These are phyloP conservation scores for Heteromeles arbutifolia DNA, from an alignment of 306 rosid genomes.

Conservation along the genomic window DNA sequence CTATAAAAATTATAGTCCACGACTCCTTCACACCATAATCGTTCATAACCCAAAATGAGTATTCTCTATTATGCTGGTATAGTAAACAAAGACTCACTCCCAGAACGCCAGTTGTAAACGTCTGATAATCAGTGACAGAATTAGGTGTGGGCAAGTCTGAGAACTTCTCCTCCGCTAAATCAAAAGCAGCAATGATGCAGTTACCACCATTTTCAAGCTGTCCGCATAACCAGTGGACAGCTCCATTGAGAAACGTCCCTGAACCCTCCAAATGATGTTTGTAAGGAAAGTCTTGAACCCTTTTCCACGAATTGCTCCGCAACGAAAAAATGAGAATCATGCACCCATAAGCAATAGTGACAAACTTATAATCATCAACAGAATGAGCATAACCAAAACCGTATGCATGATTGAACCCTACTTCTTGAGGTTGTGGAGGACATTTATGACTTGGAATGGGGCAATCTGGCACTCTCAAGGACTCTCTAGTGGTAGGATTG, in stretches of 20 bases:
- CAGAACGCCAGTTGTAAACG: neutral
- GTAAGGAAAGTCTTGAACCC: constrained; percentile 1
- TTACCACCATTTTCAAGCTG: neutral
- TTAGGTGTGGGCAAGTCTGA: neutral
- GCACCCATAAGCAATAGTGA: constrained; percentile 1
- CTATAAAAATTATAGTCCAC: constrained; percentile 2
- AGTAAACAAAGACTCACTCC: constrained; percentile 7
- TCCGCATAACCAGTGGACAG: constrained; percentile 5
- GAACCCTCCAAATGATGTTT: neutral
- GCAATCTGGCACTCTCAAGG: constrained; percentile 12
- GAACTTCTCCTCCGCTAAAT: neutral
- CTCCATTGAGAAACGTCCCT: constrained; percentile 1
- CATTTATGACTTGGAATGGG: neutral
- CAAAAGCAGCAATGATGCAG: constrained; percentile 8
- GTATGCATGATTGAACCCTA: neutral
- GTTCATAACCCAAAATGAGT: constrained; percentile 7
- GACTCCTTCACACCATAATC: constrained; percentile 10
- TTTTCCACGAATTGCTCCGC: constrained; percentile 4
- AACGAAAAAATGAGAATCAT: neutral
- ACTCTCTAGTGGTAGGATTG: constrained; percentile 7
- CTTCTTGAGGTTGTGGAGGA: neutral
- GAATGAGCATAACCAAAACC: constrained; percentile 10
- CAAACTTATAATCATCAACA: neutral
- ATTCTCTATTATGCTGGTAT: neutral
- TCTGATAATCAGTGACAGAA: neutral